phyloP scores from a whole-genome alignment of 768 basidiomycete genomes.

The Suillus subluteus region DNA sequence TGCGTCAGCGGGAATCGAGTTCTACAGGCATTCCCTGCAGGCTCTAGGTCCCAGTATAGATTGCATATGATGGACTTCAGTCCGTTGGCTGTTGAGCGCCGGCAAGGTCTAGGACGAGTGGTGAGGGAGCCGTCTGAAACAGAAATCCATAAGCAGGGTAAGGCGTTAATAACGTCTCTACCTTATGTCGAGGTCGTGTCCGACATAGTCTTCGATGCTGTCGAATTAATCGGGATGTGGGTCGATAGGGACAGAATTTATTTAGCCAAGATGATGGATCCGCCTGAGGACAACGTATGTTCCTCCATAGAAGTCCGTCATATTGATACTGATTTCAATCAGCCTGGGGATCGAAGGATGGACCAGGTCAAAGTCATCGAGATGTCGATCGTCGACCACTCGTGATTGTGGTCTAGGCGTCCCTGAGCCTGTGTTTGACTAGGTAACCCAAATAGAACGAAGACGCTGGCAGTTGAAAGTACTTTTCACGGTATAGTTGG shows the following conservation, averaged over 20 bases:
- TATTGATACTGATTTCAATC: neutral
- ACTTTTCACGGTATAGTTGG: neutral
- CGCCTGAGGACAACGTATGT: neutral
- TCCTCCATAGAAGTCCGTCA: neutral
- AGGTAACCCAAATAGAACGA: neutral
- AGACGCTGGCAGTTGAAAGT: neutral
- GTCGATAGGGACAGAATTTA: neutral
- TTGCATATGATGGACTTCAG: slow-evolving; percentile 2
- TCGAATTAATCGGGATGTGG: neutral
- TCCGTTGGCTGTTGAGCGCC: neutral
- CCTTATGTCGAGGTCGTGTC: slow-evolving; percentile 7
- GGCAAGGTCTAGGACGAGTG: slow-evolving; percentile 3
- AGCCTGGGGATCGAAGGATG: neutral
- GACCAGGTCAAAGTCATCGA: neutral
- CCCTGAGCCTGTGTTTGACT: neutral
- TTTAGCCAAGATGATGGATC: neutral
- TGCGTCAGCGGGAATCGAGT: neutral
- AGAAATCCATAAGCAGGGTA: neutral
- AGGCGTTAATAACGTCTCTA: slow-evolving; percentile 3
- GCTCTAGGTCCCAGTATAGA: neutral
- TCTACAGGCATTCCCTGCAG: neutral
- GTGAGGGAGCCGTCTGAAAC: neutral
- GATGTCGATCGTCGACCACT: neutral
- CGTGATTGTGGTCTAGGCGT: neutral
- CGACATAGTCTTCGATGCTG: neutral